These are phyloP conservation scores for Exidia glandulosa DNA, from an alignment of 768 basidiomycete genomes.

Conservation along the genomic window DNA sequence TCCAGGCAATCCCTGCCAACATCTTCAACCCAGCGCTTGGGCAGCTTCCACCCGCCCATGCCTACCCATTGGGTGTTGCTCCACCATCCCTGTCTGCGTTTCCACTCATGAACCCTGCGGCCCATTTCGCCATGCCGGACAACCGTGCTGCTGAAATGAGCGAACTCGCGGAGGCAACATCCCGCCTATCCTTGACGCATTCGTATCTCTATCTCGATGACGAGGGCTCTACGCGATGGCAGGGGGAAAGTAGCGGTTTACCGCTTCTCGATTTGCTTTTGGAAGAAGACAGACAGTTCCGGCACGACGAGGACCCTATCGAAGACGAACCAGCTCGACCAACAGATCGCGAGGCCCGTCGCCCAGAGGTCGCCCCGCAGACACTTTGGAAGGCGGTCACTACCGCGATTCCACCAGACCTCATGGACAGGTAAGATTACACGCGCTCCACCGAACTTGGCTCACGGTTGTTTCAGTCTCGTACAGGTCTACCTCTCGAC, in stretches of 20 bases:
- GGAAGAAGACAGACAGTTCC: conserved; percentile 27
- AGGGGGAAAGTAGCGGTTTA: conserved; percentile 86
- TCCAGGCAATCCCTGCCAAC: conserved; percentile 73
- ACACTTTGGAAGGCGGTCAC: conserved; percentile 81
- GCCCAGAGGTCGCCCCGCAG: conserved; percentile 72
- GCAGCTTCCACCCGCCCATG: conserved; percentile 21
- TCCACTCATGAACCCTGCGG: conserved; percentile 72
- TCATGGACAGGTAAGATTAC: conserved; percentile 77
- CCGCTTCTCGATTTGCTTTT: conserved; percentile 78
- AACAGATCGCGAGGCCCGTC: conserved; percentile 51
- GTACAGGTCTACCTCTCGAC: conserved; percentile 83
- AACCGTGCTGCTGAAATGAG: conserved; percentile 25
- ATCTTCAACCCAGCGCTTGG: conserved; percentile 48
- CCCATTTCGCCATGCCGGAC: conserved; percentile 35
- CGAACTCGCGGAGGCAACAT: conserved; percentile 43
- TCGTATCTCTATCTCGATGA: conserved; percentile 83
- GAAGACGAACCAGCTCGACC: conserved; percentile 11
- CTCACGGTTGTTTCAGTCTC: conserved; percentile 32
- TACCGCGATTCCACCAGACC: conserved; percentile 72
- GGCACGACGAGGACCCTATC: conserved; percentile 10
- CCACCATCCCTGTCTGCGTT: conserved; percentile 69
- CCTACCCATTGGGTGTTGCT: conserved; percentile 49
- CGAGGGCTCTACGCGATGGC: conserved; percentile 80
- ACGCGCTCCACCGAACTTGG: neutral
- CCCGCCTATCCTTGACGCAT: conserved; percentile 56